Evolutionary conservation across 345 rosid species (phyloP).

Genomic region (Euphorbia tirucalli): DNA sequence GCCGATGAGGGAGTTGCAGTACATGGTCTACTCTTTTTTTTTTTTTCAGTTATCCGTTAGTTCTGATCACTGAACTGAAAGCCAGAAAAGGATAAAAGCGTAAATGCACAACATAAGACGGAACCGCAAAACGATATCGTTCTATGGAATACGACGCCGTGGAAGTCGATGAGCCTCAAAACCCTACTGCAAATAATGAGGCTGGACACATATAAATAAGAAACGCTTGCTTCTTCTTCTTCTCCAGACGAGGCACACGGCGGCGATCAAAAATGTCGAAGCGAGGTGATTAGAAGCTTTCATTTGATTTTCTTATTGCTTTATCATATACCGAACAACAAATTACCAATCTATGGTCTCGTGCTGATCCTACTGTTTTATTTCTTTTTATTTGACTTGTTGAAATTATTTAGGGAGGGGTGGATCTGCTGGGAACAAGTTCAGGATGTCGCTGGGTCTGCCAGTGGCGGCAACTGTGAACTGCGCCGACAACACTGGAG

Average conservation of each 20-base stretch:
- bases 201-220: not conserved
- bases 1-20: conserved; percentile 22
- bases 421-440: conserved; percentile 91
- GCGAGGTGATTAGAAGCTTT: conserved; percentile 23
- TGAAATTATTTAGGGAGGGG: conserved; percentile 58
- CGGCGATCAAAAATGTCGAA: conserved; percentile 41
- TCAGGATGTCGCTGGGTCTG: conserved; percentile 96
- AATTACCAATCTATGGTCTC: not conserved
- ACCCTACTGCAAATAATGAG: conserved; percentile 17
- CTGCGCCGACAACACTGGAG: conserved; percentile 97
- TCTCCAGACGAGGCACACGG: not conserved
- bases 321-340: not conserved
- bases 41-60: not conserved
- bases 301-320: not conserved
- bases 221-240: not conserved
- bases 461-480: conserved; percentile 98
- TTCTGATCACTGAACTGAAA: not conserved
- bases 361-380: not conserved
- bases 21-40: conserved; percentile 31
- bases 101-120: not conserved
- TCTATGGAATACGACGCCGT: not conserved
- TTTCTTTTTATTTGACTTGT: not conserved
- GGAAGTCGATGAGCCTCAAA: not conserved
- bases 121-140: not conserved
- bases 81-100: not conserved